phyloP scores from a whole-genome alignment of 164 flowering plant genomes.

The Stephania japonica region DNA sequence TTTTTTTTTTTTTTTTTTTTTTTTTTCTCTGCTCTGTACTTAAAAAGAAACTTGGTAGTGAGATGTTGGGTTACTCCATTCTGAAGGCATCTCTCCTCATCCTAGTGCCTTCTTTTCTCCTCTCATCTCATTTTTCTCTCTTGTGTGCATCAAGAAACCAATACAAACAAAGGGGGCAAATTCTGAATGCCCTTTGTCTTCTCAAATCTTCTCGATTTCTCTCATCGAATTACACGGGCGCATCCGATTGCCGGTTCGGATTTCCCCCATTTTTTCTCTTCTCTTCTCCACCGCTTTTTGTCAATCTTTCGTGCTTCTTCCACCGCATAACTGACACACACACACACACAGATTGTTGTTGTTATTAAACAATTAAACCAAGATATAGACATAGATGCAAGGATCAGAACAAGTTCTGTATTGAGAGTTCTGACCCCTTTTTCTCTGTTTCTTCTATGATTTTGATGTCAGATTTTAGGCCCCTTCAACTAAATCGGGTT shows the following conservation, averaged over 20 bases:
- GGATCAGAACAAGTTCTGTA: not conserved
- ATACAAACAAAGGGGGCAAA: not conserved
- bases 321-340: not conserved
- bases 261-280: not conserved
- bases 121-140: not conserved
- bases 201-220: not conserved
- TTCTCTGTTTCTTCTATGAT: not conserved
- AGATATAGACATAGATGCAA: not conserved
- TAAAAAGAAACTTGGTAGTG: not conserved
- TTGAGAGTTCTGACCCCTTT: not conserved
- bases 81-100: constrained; percentile 1
- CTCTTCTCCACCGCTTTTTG: not conserved
- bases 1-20: no score
- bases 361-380: not conserved
- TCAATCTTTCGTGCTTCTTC: not conserved
- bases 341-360: not conserved
- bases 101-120: not conserved
- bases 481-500: not conserved
- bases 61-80: not conserved
- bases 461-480: not conserved
- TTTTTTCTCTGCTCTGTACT: no score
- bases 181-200: not conserved
- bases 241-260: not conserved
- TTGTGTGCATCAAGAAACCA: not conserved
- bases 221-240: not conserved